Base-by-base conservation (phyloP, 2,329 filamentous ascomycete species). In the Fusarium sp. region DNA sequence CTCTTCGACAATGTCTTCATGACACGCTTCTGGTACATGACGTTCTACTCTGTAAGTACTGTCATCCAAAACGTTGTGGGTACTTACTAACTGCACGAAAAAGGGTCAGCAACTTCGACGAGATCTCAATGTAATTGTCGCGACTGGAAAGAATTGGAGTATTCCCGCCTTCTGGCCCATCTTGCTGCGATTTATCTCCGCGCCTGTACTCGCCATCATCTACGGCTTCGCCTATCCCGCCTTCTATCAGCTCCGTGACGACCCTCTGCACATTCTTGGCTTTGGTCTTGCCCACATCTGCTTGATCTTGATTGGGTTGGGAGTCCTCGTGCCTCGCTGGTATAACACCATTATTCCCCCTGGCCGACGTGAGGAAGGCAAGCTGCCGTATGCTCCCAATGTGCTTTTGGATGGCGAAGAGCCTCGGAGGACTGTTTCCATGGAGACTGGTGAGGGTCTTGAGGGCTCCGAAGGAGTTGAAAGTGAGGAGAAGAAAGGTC, bases 81-180 rank as follows among this genome's bases (percentile, higher is more conserved):
- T 3, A 30, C 4, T 27, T 18, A n/a, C 72, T 74, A 35, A 73
- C 58, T 46, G 9, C 7, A 5, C 59, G 11, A 13, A 27, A 63
- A 55, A 88, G 85, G 86, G 86, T 52, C 86, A 88, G 67, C 87
- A 89, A 80, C 81, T 89, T 23, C 82, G 84, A 37, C 83, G 82
- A 30, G 87, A 89, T 70, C 82, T 89, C 27, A 89, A 89, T 65
- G 73, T 83, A 7, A 84, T 88, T 33, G 83, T 89, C 26, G 86
- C 85, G 12, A 80, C 79, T 6, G 86, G 85, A 54, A 85, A 84
- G 40, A 89, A 89, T 77, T 89, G 87, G 87, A 83, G 77, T 6
- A 87, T 89, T 27, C 87, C 87, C 1, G 64, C 56, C 4, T 85
- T 88, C 74, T 86, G 86, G 79, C 83, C 84, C 1, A 75, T 84